Base-by-base conservation (phyloP, 2,329 filamentous ascomycete species). In the Rutstroemia sp. region DNA sequence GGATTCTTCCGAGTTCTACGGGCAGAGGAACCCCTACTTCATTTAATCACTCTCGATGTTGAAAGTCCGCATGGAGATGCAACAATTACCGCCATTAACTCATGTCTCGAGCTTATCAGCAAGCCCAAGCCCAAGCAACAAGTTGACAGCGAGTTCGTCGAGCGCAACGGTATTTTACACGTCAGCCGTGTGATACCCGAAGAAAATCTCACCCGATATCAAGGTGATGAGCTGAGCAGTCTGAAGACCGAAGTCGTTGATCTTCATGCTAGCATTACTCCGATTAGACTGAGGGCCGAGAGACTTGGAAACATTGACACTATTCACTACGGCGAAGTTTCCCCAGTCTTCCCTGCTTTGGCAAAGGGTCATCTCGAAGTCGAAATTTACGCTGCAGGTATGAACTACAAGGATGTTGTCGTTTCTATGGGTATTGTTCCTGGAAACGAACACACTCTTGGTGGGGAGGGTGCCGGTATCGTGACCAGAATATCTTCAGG, bases 1-100 rank as follows among this genome's bases (percentile, higher is more conserved):
- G 71, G 71, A 9, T 51, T 73, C 16, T 61, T 70, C 30, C 64
- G 71, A 12, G 66, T 67, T 3, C 45, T 61, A n/a, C 59, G 62
- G 14, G 34, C 45, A 16, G 63, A 65, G 38, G 55, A 61, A 34
- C 44, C 54, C 4, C 54, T 56, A 21, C 21, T 59, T 0, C 38
- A 27, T 16, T 38, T 64, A 4, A 45, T 51, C 9, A 61, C 59
- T 17, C 48, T 65, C 9, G 61, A 65, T 39, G 47, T 64, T 3
- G 45, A 57, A 12, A 16, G 27, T 10, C 50, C 39, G 6, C 25
- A 42, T 5, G 47, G 52, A 38, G 5, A 21, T 16, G 57, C 56
- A 17, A 49, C 51, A 3, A 38, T 23, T 5, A 19, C 21, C n/a
- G 40, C 40, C 9, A 53, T 53, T 7, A 27, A 47, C 5, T 4